These are phyloP conservation scores for Alternaria rosae DNA, from an alignment of 2,329 filamentous ascomycete species.

Conservation along the genomic window DNA sequence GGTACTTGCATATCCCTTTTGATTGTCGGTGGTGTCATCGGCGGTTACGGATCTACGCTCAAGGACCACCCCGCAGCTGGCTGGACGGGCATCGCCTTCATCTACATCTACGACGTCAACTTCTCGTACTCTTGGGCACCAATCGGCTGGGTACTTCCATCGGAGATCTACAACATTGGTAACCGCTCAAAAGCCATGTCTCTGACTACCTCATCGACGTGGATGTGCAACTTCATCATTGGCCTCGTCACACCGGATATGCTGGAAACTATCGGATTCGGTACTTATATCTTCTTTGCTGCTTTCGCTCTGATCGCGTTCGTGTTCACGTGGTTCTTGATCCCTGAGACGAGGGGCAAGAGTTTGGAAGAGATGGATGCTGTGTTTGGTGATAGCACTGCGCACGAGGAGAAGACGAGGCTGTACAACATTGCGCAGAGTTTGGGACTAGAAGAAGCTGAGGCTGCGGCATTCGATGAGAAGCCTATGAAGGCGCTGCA, in stretches of 20 bases:
- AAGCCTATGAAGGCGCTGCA: conserved; percentile 10
- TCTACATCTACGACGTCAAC: conserved; percentile 62
- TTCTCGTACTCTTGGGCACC: conserved; percentile 74
- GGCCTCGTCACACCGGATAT: conserved; percentile 73
- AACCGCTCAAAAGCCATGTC: conserved; percentile 74
- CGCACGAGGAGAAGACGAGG: conserved; percentile 55
- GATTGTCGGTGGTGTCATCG: conserved; percentile 74
- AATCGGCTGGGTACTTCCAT: conserved; percentile 75
- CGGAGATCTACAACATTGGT: conserved; percentile 76
- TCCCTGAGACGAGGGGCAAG: conserved; percentile 78
- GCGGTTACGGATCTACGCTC: conserved; percentile 66
- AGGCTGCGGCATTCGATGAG: conserved; percentile 21
- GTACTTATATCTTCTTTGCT: conserved; percentile 61
- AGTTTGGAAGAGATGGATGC: conserved; percentile 81
- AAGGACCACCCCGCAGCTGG: conserved; percentile 65
- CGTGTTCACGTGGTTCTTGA: conserved; percentile 60
- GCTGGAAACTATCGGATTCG: conserved; percentile 65
- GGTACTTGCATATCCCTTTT: conserved; percentile 75
- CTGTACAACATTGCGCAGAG: conserved; percentile 28
- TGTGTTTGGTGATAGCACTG: conserved; percentile 83
- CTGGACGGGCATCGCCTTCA: conserved; percentile 72
- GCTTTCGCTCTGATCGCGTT: conserved; percentile 57
- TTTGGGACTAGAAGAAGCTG: conserved; percentile 24
- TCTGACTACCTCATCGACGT: conserved; percentile 76
- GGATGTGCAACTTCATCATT: conserved; percentile 79